Evolutionary conservation across 164 flowering plant species (phyloP).

Genomic region (Saururus chinensis): DNA sequence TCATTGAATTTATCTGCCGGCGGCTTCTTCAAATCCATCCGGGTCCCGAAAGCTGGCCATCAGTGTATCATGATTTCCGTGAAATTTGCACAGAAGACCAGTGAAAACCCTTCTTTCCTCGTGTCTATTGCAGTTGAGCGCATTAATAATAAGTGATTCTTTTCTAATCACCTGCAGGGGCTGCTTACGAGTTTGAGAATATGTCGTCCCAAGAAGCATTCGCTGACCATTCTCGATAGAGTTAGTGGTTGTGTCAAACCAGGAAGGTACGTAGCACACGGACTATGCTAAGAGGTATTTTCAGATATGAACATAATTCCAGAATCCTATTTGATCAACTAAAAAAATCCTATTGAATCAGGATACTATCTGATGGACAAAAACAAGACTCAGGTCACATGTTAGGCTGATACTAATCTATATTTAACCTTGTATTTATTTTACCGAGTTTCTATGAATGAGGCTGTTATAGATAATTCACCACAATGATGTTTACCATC

Average conservation of each 20-base stretch:
- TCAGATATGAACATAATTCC: not conserved
- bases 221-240: constrained; percentile 47
- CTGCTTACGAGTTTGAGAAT: constrained; percentile 30
- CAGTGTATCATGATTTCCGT: not conserved
- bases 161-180: constrained; percentile 24
- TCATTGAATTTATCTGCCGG: not conserved
- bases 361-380: not conserved
- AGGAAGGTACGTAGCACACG: constrained; percentile 42
- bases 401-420: too few species aligned
- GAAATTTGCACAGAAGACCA: not conserved
- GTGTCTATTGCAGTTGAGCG: too few species aligned
- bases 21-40: too few species aligned
- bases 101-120: not conserved
- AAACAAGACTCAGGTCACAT: not conserved
- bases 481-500: too few species aligned
- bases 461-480: too few species aligned
- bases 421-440: too few species aligned
- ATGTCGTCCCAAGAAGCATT: constrained; percentile 35
- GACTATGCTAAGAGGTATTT: not conserved
- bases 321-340: not conserved
- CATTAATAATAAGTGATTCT: not conserved
- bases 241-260: constrained; percentile 60
- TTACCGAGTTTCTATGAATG: too few species aligned
- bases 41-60: not conserved
- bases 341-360: too few species aligned